Evolutionary conservation across 75 land plant genomes (phyloP).

Genomic region (Pseudotsuga menziesii): DNA sequence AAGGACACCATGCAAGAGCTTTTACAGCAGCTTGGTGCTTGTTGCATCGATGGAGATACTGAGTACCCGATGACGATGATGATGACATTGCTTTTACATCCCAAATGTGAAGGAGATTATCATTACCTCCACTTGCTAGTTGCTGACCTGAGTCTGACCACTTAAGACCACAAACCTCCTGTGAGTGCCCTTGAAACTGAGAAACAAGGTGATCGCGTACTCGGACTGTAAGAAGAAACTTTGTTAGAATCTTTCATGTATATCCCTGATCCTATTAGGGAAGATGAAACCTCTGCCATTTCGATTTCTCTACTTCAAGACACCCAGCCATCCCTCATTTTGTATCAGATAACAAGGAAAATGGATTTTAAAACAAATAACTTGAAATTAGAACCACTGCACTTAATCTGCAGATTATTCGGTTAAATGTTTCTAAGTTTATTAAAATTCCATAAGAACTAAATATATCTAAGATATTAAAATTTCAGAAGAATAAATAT

Average conservation of each 20-base stretch:
- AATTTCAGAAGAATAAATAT: too few species aligned
- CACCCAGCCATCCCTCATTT: too few species aligned
- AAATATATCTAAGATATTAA: too few species aligned
- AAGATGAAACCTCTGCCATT: too few species aligned
- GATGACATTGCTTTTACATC: conserved; percentile 42
- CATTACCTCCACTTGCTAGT: conserved; percentile 85
- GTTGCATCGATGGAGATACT: neutral
- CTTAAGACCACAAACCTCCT: conserved; percentile 62
- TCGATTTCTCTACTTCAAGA: too few species aligned
- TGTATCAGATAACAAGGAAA: too few species aligned
- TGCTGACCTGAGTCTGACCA: conserved; percentile 79
- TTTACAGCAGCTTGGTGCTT: conserved; percentile 67
- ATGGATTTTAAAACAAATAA: too few species aligned
- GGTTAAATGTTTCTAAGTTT: too few species aligned
- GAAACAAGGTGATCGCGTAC: conserved; percentile 17
- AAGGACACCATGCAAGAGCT: conserved; percentile 81
- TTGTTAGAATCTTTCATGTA: neutral
- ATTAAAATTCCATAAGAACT: too few species aligned
- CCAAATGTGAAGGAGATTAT: conserved; percentile 82
- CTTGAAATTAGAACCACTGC: too few species aligned
- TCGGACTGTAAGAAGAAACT: conserved; percentile 35
- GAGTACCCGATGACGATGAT: neutral
- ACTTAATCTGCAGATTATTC: too few species aligned
- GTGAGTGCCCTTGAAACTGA: conserved; percentile 26
- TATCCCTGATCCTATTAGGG: too few species aligned